Evolutionary conservation across 164 flowering plant genomes (phyloP).

Genomic region (Cinnamomum micranthum): DNA sequence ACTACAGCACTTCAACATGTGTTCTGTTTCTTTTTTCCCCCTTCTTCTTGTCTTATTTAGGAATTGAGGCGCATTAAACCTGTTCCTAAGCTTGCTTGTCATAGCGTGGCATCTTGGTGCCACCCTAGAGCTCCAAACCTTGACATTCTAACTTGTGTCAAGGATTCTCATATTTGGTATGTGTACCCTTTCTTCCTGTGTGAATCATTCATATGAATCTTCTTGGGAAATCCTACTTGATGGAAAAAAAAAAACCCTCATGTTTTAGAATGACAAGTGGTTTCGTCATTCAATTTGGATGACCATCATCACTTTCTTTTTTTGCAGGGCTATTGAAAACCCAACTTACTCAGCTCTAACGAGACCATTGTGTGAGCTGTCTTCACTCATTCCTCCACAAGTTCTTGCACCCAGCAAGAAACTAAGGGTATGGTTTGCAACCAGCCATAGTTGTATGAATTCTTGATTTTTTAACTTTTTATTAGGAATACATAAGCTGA

Average conservation of each 20-base stretch:
- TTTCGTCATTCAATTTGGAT: conserved; percentile 6
- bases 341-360: conserved; percentile 96
- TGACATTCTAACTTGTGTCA: conserved; percentile 93
- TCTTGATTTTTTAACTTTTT: neutral
- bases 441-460: neutral
- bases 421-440: conserved; percentile 62
- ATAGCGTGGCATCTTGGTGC: conserved; percentile 98
- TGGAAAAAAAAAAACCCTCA: neutral
- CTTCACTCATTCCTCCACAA: conserved; percentile 85
- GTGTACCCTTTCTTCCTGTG: conserved; percentile 1
- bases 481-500: neutral
- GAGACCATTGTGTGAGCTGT: conserved; percentile 94
- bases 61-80: conserved; percentile 95
- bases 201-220: neutral
- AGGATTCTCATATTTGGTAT: conserved; percentile 99
- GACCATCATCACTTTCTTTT: conserved; percentile 1
- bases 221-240: neutral
- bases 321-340: conserved; percentile 94
- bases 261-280: neutral
- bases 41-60: conserved; percentile 26
- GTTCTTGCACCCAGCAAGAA: conserved; percentile 79
- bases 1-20: neutral
- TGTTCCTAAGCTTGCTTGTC: conserved; percentile 87
- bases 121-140: conserved; percentile 99
- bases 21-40: conserved; percentile 8